These are phyloP conservation scores for Didymosphaeria variabile DNA, from an alignment of 2,329 filamentous ascomycete genomes.

Conservation along the genomic window DNA sequence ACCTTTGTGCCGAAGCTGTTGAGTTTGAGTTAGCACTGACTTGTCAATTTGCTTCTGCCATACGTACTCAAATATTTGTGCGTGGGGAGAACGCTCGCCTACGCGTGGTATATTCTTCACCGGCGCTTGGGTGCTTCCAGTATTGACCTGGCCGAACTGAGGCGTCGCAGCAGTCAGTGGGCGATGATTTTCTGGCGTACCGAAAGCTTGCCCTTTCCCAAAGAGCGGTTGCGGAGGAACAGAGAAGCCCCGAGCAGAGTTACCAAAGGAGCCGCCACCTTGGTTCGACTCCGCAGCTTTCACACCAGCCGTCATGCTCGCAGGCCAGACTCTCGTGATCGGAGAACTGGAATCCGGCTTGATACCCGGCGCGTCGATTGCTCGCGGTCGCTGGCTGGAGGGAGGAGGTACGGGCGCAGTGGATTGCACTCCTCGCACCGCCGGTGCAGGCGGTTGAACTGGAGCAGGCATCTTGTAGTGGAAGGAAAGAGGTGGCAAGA, in stretches of 20 bases:
- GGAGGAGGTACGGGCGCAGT: neutral
- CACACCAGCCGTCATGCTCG: neutral
- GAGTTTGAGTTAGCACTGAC: neutral
- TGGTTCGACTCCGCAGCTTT: neutral
- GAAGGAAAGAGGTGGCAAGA: neutral
- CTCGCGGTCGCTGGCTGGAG: neutral
- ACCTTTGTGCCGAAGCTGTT: slow-evolving; percentile 15
- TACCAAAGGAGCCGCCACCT: no score
- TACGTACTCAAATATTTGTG: slow-evolving; percentile 8
- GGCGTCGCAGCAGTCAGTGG: neutral
- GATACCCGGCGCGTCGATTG: neutral
- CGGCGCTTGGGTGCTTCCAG: neutral
- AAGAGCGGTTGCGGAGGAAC: neutral
- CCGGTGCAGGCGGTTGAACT: neutral
- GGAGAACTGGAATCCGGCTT: neutral
- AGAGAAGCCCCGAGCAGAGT: neutral
- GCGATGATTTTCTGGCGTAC: neutral
- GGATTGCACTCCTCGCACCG: neutral
- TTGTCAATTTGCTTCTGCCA: neutral
- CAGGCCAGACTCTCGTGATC: neutral
- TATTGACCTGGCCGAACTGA: neutral
- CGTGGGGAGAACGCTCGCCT: neutral
- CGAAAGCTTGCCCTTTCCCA: neutral
- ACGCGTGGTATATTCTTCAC: neutral
- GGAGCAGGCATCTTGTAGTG: neutral